Evolutionary conservation across 192 early-diverging fungal genomes (phyloP), one percentile per base, ranked within the genome.

Genomic region (Linnemannia hyalina): DNA sequence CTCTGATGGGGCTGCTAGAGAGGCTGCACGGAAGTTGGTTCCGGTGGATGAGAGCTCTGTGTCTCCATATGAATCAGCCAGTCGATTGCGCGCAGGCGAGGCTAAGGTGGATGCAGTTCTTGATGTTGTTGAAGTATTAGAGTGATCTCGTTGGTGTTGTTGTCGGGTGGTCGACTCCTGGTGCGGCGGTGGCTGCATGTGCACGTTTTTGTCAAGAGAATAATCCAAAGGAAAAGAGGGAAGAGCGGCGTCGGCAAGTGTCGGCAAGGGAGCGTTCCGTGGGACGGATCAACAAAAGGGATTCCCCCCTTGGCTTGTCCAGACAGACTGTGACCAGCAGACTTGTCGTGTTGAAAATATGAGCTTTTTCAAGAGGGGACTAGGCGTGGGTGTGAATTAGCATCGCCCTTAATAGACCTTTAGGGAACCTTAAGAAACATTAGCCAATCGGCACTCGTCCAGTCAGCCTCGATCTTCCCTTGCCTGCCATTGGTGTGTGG

Each of bases 401-500:
- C 16, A 23, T 0, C 0, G 16, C 60, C 60, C 60, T 65, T 65
- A 65, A 65, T 29, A 65, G 60, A 65, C 9, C 0, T 15, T 10
- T 32, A 10, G 11, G 35, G 29, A 32, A 65, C 26, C 18, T 55
- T 15, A 65, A 40, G 38, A 6, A 6, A 26, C 9, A 11, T 11
- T 4, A 4, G 32, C 60, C 60, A 65, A 65, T 65, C n/a, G 60
- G 60, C 26, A 65, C 29, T 4, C 29, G 9, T 11, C 60, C 60
- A 65, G n/a, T 26, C 29, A 15, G 29, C 60, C 60, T 65, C 60
- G 60, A 65, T 65, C 60, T 65, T 65, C 60, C 60, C 60, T 65
- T 65, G 60, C 60, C 60, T 65, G 60, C 60, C 60, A 65, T 65
- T 65, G 60, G 60, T 65, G 60, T 29, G 26, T 65, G 49, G 23